These are phyloP conservation scores for Amniculicola lignicola DNA, from an alignment of 495 filamentous ascomycete genomes.

Conservation along the genomic window DNA sequence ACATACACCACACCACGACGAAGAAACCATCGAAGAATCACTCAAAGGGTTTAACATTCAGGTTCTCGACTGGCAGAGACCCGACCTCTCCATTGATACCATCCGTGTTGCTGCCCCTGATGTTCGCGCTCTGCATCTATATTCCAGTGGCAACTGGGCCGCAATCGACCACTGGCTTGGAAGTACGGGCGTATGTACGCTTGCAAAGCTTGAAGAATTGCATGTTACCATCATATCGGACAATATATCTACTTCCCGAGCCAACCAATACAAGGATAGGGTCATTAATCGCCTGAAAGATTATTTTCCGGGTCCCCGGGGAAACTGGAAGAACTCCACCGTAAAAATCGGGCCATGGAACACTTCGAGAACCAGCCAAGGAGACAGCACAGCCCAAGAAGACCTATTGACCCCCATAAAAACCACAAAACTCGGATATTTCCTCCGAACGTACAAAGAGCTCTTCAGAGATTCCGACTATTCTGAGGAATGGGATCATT, in stretches of 20 bases:
- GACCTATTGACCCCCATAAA: neutral
- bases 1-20: neutral
- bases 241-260: neutral
- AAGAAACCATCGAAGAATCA: neutral
- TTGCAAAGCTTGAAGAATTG: neutral
- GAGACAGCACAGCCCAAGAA: neutral
- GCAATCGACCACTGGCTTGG: neutral
- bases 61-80: constrained; percentile 2
- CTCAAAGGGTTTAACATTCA: neutral
- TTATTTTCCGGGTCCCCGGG: neutral
- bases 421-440: neutral
- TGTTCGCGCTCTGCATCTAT: neutral
- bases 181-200: neutral
- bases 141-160: neutral
- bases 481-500: neutral
- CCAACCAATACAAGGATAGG: neutral
- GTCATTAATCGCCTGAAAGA: neutral
- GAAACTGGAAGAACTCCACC: neutral
- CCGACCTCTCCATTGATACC: constrained; percentile 3
- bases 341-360: neutral
- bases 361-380: neutral
- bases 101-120: neutral
- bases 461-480: neutral
- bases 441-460: neutral
- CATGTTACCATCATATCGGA: neutral